Evolutionary conservation across 2,329 filamentous ascomycete species (phyloP).

Genomic region (Chaetomiaceae sp.): DNA sequence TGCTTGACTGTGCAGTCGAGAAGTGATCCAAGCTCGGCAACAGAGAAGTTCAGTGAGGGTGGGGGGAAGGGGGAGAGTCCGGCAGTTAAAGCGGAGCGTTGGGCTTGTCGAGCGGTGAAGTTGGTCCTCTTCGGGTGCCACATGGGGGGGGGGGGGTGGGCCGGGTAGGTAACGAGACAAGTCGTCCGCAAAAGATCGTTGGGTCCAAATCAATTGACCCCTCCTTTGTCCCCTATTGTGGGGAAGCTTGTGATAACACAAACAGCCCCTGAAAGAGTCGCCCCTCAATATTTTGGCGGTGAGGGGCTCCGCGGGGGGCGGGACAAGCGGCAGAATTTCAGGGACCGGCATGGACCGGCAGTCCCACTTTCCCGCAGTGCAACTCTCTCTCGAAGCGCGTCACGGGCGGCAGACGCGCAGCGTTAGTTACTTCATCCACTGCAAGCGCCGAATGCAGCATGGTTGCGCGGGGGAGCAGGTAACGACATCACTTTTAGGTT

Average conservation of each 20-base stretch:
- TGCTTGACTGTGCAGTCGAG: no score
- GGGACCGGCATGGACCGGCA: not conserved
- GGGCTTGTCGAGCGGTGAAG: no score
- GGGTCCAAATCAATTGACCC: constrained; percentile 9
- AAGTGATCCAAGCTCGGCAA: no score
- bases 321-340: constrained; percentile 4
- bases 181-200: not conserved
- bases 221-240: constrained; percentile 10
- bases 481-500: no score
- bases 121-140: not conserved
- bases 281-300: constrained; percentile 5
- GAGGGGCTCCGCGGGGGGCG: not conserved
- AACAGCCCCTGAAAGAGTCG: constrained; percentile 1
- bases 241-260: constrained; percentile 1
- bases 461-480: no score
- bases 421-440: no score
- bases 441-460: no score
- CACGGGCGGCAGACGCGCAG: constrained; percentile 9
- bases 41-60: no score
- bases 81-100: not conserved
- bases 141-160: not conserved
- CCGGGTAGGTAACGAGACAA: not conserved
- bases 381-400: no score
- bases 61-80: not conserved
- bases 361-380: constrained; percentile 2